These are phyloP conservation scores for Coemansia aciculifera DNA, from an alignment of 192 early-diverging fungal species.

Conservation along the genomic window DNA sequence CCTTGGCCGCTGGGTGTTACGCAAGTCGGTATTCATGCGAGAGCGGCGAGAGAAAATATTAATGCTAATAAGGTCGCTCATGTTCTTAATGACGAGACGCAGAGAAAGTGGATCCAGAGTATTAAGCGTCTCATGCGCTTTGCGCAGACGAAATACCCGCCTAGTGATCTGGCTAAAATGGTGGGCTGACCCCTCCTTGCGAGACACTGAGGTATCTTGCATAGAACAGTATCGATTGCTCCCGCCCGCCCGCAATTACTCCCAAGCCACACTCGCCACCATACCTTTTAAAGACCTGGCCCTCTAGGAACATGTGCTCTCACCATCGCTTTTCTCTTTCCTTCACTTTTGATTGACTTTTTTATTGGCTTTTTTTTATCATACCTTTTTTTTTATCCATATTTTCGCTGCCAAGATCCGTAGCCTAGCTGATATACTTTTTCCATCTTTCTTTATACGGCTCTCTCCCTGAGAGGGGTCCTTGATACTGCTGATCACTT, in stretches of 20 bases:
- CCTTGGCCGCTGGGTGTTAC: slow-evolving; percentile 98
- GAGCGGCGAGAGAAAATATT: slow-evolving; percentile 96
- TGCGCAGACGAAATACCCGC: slow-evolving; percentile 89
- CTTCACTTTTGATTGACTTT: no score
- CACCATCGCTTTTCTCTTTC: background rate
- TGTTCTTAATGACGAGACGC: slow-evolving; percentile 94
- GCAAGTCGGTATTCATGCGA: slow-evolving; percentile 97
- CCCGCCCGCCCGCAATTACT: background rate
- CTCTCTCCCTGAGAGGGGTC: background rate
- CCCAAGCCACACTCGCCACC: no score
- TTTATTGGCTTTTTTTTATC: background rate
- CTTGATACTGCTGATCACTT: background rate
- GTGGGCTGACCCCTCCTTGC: slow-evolving; percentile 21
- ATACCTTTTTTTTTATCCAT: background rate
- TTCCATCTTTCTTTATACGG: background rate
- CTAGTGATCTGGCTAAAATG: slow-evolving; percentile 61
- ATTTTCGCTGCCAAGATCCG: background rate
- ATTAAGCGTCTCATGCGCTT: slow-evolving; percentile 97
- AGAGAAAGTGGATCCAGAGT: slow-evolving; percentile 98
- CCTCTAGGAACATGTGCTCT: no score
- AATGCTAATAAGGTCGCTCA: slow-evolving; percentile 93
- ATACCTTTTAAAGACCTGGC: background rate
- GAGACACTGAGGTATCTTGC: background rate
- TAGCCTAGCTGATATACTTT: background rate
- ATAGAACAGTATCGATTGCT: background rate